A percentile compares a stretch with the other conserved stretches of the same genome.
These are phyloP conservation scores for Inosperma sp. DNA, from an alignment of 768 basidiomycete species.

Conservation along the genomic window DNA sequence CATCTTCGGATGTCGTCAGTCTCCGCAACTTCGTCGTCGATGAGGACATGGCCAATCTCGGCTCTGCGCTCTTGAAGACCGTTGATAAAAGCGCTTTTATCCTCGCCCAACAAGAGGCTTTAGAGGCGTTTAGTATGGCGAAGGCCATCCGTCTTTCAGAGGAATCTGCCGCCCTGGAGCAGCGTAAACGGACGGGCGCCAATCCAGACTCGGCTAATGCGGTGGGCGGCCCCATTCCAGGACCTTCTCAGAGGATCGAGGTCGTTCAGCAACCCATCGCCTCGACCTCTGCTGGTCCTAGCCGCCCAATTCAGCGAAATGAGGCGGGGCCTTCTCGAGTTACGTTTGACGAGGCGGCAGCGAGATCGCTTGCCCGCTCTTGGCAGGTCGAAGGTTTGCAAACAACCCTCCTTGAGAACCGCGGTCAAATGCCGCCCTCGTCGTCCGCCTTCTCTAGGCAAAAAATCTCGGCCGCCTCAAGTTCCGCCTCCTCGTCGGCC, in stretches of 20 bases:
- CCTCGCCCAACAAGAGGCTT: constrained; percentile 26
- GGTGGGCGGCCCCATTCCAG: not conserved
- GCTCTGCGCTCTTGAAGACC: constrained; percentile 13
- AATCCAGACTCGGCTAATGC: constrained; percentile 4
- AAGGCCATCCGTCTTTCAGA: constrained; percentile 26
- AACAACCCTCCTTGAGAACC: constrained; percentile 16
- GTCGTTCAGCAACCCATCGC: not conserved
- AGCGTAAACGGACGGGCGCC: constrained; percentile 10
- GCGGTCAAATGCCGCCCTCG: not conserved
- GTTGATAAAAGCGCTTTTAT: constrained; percentile 28
- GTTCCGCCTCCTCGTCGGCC: constrained; percentile 11
- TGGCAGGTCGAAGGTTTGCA: constrained; percentile 20
- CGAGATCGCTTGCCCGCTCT: constrained; percentile 16
- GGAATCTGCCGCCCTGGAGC: constrained; percentile 23
- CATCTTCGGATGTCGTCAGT: constrained; percentile 11
- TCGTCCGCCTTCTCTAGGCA: constrained; percentile 5
- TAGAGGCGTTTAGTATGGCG: constrained; percentile 28
- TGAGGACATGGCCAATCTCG: constrained; percentile 9
- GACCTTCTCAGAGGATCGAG: not conserved
- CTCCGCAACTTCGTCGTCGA: constrained; percentile 8
- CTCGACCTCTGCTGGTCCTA: constrained; percentile 7
- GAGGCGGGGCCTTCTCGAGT: not conserved
- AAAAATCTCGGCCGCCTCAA: constrained; percentile 7
- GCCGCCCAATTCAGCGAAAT: constrained; percentile 11
- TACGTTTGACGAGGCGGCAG: constrained; percentile 13